Evolutionary conservation across 2,329 filamentous ascomycete genomes (phyloP).

Genomic region (Pseudogymnoascus sp.): DNA sequence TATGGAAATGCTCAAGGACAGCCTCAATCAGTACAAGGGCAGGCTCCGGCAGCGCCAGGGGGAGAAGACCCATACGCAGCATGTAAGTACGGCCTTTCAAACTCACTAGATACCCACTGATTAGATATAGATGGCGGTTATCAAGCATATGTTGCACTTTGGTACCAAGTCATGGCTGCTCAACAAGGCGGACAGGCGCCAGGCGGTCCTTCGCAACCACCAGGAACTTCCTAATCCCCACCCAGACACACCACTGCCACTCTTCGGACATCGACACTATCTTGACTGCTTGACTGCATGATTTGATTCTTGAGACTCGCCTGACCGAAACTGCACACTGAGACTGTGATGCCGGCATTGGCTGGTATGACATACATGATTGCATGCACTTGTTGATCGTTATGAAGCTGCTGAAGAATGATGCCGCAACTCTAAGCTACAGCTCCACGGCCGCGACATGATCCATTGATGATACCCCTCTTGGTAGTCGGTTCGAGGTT

Average conservation of each 20-base stretch:
- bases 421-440: slow-evolving; percentile 6
- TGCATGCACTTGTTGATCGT: slow-evolving; percentile 14
- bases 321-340: slow-evolving; percentile 9
- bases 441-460: neutral
- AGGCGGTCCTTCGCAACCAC: slow-evolving; percentile 33
- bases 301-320: slow-evolving; percentile 21
- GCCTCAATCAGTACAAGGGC: slow-evolving; percentile 37
- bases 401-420: slow-evolving; percentile 7
- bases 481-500: neutral
- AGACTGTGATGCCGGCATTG: slow-evolving; percentile 10
- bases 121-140: slow-evolving; percentile 61
- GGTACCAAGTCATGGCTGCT: slow-evolving; percentile 64
- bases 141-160: slow-evolving; percentile 70
- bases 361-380: slow-evolving; percentile 19
- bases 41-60: slow-evolving; percentile 38
- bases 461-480: slow-evolving; percentile 7
- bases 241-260: slow-evolving; percentile 14
- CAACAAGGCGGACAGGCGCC: slow-evolving; percentile 35
- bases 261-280: slow-evolving; percentile 21
- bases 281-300: slow-evolving; percentile 29
- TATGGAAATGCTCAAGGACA: slow-evolving; percentile 34
- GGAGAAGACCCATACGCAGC: slow-evolving; percentile 65
- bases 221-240: slow-evolving; percentile 31
- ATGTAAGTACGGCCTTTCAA: slow-evolving; percentile 43
- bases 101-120: slow-evolving; percentile 23